Base-by-base conservation (phyloP, 257 asterid species). In the Fraxinus quadrangulata region DNA sequence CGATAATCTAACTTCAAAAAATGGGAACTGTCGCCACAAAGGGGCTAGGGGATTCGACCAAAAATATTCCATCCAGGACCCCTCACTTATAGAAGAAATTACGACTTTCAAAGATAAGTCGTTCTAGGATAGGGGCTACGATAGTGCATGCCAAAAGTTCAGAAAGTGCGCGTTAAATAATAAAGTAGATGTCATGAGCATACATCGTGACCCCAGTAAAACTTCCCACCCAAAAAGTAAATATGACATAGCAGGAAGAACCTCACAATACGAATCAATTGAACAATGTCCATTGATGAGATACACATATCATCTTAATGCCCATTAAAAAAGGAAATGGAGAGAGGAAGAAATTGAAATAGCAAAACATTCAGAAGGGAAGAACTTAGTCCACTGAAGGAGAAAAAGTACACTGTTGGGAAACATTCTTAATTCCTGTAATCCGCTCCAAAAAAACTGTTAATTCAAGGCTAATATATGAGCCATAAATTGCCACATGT, bases 291-390 rank as follows among this genome's bases (percentile, higher is more conserved):
- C 7, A 59, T 28, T 74, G 34, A 72, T 21, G 72, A 34, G 21
- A 67, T 47, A 47, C 3, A 26, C 19, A 68, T 49, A 23, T 3
- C 30, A 54, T 19, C 70, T 51, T 19, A 51, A 34, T 40, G 59
- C 10, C 75, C 45, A 4, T 37, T 12, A 42, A 61, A 34, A 70
- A 42, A n/a, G 54, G 71, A 14, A 75, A 30, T 21, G 31, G 19
- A 61, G 75, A 14, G 63, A 47, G 30, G 5, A 30, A 70, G 70
- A 14, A 56, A 8, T 61, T 37, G 67, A 78, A 19, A 68, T 45
- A 73, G 23, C 21, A 76, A 34, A 23, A 14, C 75, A 31, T n/a
- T 59, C 67, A 79, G 71, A 78, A 65, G 30, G 34, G 5, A 17
- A 26, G 5, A 23, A 40, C 42, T 47, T 24, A 54, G 69, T 78